Evolutionary conservation across 2,329 filamentous ascomycete genomes (phyloP).

Genomic region (Microthyrium microscopicum): DNA sequence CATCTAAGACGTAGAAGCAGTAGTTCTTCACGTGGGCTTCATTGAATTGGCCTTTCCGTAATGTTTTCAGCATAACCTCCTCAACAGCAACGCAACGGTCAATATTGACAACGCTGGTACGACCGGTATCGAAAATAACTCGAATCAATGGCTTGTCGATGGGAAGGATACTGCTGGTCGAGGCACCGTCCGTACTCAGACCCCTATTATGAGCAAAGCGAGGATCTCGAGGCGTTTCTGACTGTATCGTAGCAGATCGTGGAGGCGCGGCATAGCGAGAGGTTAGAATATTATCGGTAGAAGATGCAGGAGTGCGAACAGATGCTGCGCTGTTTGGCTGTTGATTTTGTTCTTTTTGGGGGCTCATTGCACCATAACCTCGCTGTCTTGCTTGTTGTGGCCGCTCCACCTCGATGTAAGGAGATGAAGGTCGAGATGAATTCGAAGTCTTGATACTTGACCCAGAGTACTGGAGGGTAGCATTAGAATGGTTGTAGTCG

Average conservation of each 20-base stretch:
- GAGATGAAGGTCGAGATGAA: conserved; percentile 56
- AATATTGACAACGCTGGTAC: conserved; percentile 87
- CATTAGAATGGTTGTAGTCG: conserved; percentile 28
- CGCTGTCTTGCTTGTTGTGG: conserved; percentile 33
- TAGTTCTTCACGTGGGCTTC: conserved; percentile 90
- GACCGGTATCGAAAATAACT: conserved; percentile 80
- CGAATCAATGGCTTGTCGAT: conserved; percentile 77
- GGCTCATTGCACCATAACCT: conserved; percentile 36
- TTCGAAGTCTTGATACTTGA: too few species aligned
- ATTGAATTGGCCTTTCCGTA: conserved; percentile 74
- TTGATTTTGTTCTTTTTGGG: conserved; percentile 40
- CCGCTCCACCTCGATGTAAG: conserved; percentile 44
- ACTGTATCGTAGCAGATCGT: conserved; percentile 30
- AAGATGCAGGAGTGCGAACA: not conserved
- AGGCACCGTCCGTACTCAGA: conserved; percentile 69
- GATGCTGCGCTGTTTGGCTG: conserved; percentile 21
- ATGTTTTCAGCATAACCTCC: conserved; percentile 76
- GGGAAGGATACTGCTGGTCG: conserved; percentile 65
- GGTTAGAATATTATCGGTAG: not conserved
- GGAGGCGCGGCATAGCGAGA: conserved; percentile 4
- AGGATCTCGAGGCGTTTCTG: conserved; percentile 44
- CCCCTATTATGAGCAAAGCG: conserved; percentile 59
- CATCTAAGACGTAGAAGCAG: conserved; percentile 87
- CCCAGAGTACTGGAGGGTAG: too few species aligned
- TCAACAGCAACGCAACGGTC: conserved; percentile 81